Base-by-base conservation (phyloP, 1,139 yeast species). In the Zygoascus sp. region DNA sequence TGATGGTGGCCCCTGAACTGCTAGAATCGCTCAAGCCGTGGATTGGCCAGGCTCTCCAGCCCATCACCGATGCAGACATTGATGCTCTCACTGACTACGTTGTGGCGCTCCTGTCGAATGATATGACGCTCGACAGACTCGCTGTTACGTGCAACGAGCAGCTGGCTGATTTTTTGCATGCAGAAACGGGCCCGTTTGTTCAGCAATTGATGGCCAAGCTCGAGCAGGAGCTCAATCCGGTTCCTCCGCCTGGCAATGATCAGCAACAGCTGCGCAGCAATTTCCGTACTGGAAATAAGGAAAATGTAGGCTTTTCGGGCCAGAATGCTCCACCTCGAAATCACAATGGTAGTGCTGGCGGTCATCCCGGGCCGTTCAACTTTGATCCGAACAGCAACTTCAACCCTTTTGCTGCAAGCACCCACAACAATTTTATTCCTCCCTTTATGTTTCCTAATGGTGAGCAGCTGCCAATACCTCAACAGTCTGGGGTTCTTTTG, bases 71-170 rank as follows among this genome's bases (percentile, higher is more conserved):
- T 32, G 72, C 75, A 1, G 77, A 73, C 42, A 63, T 74, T 2
- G 70, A 66, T 11, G 72, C 72, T 27, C 58, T 74, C 48, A 64
- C 74, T 1, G 77, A 73, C 35, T 75, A 73, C 53, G 70, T 73
- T 16, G 40, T 72, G 25, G 75, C 76, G 1, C 58, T 75, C 40
- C 58, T 75, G 19, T 59, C 66, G 42, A 68, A 72, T 52, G 69
- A 66, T 30, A 57, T 60, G 32, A 60, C 68, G 9, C 48, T 50
- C 13, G 61, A 59, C n/a, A 62, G 55, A n/a, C 58, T 70, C 20
- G 53, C 58, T n/a, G 55, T 53, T 16, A 53, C 67, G 53, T 59
- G 70, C 50, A 45, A 63, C 21, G 64, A 58, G 3, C 70, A 72
- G 53, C 60, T 74, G 41, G 58, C 58, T 8, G 75, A 70, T 48